Conservation (phyloP, 352 stramenopile genomes). For the Phytopythium cucurbitacearum region DNA sequence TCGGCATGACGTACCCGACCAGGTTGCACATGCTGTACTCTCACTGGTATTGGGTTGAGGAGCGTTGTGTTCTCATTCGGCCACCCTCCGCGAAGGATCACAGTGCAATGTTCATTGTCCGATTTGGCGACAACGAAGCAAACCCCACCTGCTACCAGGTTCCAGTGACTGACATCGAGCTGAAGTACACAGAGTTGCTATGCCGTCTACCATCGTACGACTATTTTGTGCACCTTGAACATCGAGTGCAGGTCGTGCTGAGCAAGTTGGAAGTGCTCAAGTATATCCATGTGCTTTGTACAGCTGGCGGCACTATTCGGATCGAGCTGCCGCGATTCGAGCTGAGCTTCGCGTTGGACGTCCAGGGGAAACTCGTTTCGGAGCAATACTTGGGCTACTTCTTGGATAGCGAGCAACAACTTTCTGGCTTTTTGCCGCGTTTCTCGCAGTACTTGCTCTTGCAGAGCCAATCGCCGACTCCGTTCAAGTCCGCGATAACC, state of each 20-base stretch:
- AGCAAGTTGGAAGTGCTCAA: constrained; percentile 35
- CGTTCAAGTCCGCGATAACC: constrained; percentile 7
- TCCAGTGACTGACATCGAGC: constrained; percentile 16
- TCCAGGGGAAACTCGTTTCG: constrained; percentile 16
- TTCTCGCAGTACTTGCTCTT: constrained; percentile 40
- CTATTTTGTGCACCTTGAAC: constrained; percentile 15
- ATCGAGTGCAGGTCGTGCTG: constrained; percentile 11
- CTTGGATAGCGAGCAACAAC: constrained; percentile 28
- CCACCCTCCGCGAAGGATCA: constrained; percentile 12
- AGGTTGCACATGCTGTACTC: constrained; percentile 29
- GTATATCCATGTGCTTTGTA: constrained; percentile 29
- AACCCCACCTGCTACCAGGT: constrained; percentile 26
- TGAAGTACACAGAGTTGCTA: constrained; percentile 11
- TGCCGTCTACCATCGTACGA: constrained; percentile 13
- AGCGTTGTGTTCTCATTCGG: constrained; percentile 33
- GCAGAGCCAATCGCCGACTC: constrained; percentile 1
- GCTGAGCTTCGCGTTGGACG: constrained; percentile 27
- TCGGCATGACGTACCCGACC: constrained; percentile 18
- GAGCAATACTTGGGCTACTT: constrained; percentile 35
- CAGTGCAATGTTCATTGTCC: constrained; percentile 17
- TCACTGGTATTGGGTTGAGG: constrained; percentile 49
- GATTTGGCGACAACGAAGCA: constrained; percentile 2
- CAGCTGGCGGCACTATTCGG: constrained; percentile 13
- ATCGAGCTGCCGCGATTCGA: constrained; percentile 40
- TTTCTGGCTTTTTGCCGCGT: constrained; percentile 29